Base-by-base conservation (phyloP, 1,284 basidiomycete genomes). In the Ganoderma sinense region DNA sequence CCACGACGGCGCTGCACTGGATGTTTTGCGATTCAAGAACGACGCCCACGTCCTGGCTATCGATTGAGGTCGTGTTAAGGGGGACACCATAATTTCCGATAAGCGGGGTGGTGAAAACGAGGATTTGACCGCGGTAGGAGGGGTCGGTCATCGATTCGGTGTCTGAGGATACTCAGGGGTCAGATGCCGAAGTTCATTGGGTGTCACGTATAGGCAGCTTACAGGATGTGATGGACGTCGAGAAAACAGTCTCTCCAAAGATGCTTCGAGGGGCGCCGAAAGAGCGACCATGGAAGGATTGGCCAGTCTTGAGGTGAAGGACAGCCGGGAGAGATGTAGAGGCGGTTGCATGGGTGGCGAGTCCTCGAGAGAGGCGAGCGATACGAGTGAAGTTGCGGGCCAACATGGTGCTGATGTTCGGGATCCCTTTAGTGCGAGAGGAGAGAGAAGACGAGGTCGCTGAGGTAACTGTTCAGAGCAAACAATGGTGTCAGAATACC, bases 121-220 rank as follows among this genome's bases (percentile, higher is more conserved):
- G 89, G 76, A 99, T 96, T 84, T 99, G 98, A 66, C 96, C 94
- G 45, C 96, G 94, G 84, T 99, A 99, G 11, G 98, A 99, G 7
- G 97, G 97, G 80, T 99, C 97, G 60, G 97, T 99, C 96, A 99
- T 98, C 18, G 97, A 98, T 84, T 99, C 98, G 67, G 97, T 99
- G 83, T 99, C 95, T 96, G 75, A 65, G 68, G 1, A 53, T 45
- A 33, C 64, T 75, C 62, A 76, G 70, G 53, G 53, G 59, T 65
- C 65, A 69, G 43, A 43, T 67, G 14, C 48, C 31, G 23, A 45
- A 45, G 18, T 20, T 16, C n/a, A 10, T 14, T 18, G 13, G 58
- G 40, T 45, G 40, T 20, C 40, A 33, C 43, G 58, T 41, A 59
- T 65, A 41, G 29, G 36, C 36, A 0, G 84, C 92, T 75, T 73